Evolutionary conservation across 768 basidiomycete species (phyloP).

Genomic region (Pulveroboletus sp.): DNA sequence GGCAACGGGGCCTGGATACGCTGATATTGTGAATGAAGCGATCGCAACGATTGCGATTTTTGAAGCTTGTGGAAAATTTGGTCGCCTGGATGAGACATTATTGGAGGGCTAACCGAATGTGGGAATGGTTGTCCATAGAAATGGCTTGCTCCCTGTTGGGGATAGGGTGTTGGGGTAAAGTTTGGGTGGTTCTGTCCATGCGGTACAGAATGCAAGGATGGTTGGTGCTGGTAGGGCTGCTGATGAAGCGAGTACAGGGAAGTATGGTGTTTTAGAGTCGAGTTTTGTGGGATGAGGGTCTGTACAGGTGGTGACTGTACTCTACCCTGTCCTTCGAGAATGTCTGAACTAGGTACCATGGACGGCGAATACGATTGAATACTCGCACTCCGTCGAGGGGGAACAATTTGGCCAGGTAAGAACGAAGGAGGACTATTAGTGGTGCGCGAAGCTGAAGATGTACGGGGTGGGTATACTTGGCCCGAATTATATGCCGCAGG

Average conservation of each 20-base stretch:
- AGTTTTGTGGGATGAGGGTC: slow-evolving; percentile 5
- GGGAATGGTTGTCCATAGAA: slow-evolving; percentile 9
- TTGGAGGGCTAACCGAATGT: slow-evolving; percentile 11
- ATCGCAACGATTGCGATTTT: slow-evolving; percentile 58
- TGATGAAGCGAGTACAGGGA: slow-evolving; percentile 30
- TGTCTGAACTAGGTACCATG: slow-evolving; percentile 19
- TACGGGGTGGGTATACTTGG: slow-evolving; percentile 18
- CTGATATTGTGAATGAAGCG: slow-evolving; percentile 52
- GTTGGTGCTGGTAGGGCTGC: slow-evolving; percentile 21
- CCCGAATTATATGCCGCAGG: slow-evolving; percentile 20
- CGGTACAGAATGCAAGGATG: slow-evolving; percentile 12
- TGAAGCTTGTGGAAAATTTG: slow-evolving; percentile 35
- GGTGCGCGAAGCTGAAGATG: slow-evolving; percentile 20
- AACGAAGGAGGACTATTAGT: slow-evolving; percentile 29
- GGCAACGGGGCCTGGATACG: slow-evolving; percentile 34
- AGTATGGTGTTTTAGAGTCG: slow-evolving; percentile 18
- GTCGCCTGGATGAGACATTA: slow-evolving; percentile 42
- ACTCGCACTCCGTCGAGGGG: slow-evolving; percentile 39
- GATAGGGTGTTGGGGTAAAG: slow-evolving; percentile 11
- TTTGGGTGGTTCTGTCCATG: slow-evolving; percentile 13
- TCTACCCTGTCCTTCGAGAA: slow-evolving; percentile 15
- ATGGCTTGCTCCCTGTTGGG: slow-evolving; percentile 13
- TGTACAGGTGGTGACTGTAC: slow-evolving; percentile 18
- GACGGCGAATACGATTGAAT: slow-evolving; percentile 25
- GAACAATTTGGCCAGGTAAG: slow-evolving; percentile 34